Evolutionary conservation across 148 eudicot species (phyloP).

Genomic region (Suaeda aralocaspica): DNA sequence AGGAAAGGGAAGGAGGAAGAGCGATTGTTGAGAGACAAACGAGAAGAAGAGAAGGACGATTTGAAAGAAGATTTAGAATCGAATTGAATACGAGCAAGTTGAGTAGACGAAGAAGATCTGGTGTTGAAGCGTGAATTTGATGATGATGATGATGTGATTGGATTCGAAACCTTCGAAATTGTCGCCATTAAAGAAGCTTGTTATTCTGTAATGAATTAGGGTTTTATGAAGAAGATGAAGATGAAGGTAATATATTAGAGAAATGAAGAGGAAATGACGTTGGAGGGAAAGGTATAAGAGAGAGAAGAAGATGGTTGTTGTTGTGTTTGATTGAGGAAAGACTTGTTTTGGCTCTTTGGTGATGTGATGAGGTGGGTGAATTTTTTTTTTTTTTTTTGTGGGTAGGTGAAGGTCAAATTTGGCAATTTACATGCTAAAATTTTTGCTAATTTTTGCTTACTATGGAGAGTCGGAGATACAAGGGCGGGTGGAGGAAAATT

Average conservation of each 20-base stretch:
- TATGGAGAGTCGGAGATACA: no score
- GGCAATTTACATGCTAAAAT: not conserved
- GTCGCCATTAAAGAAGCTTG: constrained; percentile 9
- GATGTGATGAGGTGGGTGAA: not conserved
- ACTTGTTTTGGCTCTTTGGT: not conserved
- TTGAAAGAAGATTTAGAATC: constrained; percentile 8
- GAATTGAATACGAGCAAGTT: not conserved
- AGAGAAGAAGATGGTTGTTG: not conserved
- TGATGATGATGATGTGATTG: constrained; percentile 4
- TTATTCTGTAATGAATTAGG: not conserved
- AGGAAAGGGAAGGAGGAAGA: constrained; percentile 13
- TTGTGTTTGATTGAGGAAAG: not conserved
- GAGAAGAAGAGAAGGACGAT: constrained; percentile 15
- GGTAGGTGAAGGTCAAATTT: not conserved
- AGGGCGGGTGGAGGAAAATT: no score
- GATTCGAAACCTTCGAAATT: constrained; percentile 16
- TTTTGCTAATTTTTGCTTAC: no score
- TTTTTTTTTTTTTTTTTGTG: no score
- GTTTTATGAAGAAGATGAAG: not conserved
- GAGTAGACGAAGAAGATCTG: constrained; percentile 7
- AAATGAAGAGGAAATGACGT: not conserved
- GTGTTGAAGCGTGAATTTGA: not conserved
- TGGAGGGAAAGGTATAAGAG: not conserved
- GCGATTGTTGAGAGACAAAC: constrained; percentile 21
- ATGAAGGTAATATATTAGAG: not conserved